Conservation (phyloP, 495 filamentous ascomycete species). For the Xylaria flabelliformis region DNA sequence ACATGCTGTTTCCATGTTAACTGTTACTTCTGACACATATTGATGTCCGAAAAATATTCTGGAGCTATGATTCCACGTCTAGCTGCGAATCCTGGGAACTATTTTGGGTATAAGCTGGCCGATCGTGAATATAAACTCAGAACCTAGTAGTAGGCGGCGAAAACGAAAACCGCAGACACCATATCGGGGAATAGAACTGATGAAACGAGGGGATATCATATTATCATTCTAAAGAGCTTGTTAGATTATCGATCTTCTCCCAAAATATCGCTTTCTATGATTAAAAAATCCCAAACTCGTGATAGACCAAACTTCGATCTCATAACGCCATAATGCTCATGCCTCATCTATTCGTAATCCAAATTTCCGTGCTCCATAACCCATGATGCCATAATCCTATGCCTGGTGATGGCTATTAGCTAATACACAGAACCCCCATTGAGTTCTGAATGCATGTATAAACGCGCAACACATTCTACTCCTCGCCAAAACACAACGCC, state of each 20-base stretch:
- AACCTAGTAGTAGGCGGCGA: not conserved
- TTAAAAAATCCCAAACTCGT: not conserved
- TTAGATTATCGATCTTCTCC: not conserved
- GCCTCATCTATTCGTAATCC: conserved; percentile 18
- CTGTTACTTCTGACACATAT: no score
- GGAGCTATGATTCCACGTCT: not conserved
- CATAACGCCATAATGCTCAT: conserved; percentile 31
- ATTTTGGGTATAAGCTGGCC: not conserved
- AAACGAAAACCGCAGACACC: not conserved
- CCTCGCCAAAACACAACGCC: not conserved
- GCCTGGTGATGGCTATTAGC: not conserved
- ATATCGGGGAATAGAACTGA: not conserved
- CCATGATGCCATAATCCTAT: conserved; percentile 17
- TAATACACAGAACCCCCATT: not conserved
- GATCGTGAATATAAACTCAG: not conserved
- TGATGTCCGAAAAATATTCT: not conserved
- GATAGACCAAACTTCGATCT: not conserved
- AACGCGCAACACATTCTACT: conserved; percentile 3
- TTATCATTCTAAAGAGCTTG: not conserved
- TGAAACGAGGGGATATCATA: not conserved
- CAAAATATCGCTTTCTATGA: conserved; percentile 13
- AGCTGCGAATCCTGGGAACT: not conserved
- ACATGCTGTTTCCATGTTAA: no score
- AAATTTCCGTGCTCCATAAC: conserved; percentile 20
- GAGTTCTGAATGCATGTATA: not conserved